Percentiles rank a stretch among this genome's conserved stretches.
Conservation (phyloP, 306 rosid species). For the Rosa lucieae region DNA sequence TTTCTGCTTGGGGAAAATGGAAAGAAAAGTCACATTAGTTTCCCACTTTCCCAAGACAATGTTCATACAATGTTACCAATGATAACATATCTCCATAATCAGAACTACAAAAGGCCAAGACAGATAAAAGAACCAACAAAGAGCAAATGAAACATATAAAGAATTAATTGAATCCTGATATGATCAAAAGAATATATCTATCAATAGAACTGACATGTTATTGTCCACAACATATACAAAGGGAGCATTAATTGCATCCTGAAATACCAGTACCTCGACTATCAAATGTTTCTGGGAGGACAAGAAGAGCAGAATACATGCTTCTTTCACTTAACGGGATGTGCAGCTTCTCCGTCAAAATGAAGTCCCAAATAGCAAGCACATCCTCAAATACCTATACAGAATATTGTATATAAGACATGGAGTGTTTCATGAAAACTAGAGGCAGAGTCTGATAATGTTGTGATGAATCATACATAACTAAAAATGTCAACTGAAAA, state of each 20-base stretch:
- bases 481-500: background rate
- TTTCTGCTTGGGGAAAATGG: slow-evolving; percentile 57
- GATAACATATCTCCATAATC: background rate
- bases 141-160: background rate
- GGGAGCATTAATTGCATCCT: slow-evolving; percentile 3
- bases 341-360: slow-evolving; percentile 74
- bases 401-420: slow-evolving; percentile 26
- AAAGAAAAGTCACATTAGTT: slow-evolving; percentile 29
- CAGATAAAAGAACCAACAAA: background rate
- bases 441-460: background rate
- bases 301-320: slow-evolving; percentile 80
- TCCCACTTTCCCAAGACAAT: slow-evolving; percentile 15
- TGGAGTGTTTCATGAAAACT: background rate
- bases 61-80: background rate
- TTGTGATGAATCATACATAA: background rate
- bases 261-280: slow-evolving; percentile 57
- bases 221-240: background rate
- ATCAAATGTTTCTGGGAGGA: slow-evolving; percentile 89
- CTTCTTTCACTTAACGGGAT: slow-evolving; percentile 73
- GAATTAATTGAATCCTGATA: background rate
- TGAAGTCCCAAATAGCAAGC: slow-evolving; percentile 90
- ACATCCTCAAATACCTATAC: slow-evolving; percentile 81
- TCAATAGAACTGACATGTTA: background rate
- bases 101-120: background rate
- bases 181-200: background rate